Evolutionary conservation across 768 basidiomycete species (phyloP).

Genomic region (Lactifluus pinguis): DNA sequence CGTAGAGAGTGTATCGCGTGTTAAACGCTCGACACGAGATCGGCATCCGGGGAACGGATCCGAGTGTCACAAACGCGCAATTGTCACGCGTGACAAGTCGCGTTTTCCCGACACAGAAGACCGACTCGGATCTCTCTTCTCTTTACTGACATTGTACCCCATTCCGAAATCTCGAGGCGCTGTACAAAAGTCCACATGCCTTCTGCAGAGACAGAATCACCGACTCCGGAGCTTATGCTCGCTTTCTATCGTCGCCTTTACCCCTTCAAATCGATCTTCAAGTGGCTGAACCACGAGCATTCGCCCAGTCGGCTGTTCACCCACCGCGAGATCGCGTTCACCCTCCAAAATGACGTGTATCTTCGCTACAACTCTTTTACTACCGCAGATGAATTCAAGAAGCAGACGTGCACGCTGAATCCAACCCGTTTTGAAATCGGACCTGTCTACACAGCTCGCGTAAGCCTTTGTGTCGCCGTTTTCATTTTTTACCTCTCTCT

Average conservation of each 20-base stretch:
- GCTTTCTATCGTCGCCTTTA: slow-evolving; percentile 86
- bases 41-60: slow-evolving; percentile 1
- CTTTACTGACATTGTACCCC: not conserved
- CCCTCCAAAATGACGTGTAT: slow-evolving; percentile 83
- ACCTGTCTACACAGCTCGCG: slow-evolving; percentile 74
- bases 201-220: slow-evolving; percentile 13
- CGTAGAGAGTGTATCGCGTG: too few relatives aligned
- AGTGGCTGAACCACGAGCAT: slow-evolving; percentile 92
- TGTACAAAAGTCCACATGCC: slow-evolving; percentile 9
- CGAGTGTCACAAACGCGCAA: not conserved
- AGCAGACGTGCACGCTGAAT: slow-evolving; percentile 73
- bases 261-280: slow-evolving; percentile 89
- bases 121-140: not conserved
- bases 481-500: not conserved
- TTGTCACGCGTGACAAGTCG: slow-evolving; percentile 15
- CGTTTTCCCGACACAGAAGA: not conserved
- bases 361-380: slow-evolving; percentile 91
- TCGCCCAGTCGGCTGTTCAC: slow-evolving; percentile 73
- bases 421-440: slow-evolving; percentile 97
- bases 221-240: slow-evolving; percentile 56
- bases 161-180: not conserved
- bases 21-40: not conserved
- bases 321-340: slow-evolving; percentile 94
- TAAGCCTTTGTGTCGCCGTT: slow-evolving; percentile 41
- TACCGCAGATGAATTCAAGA: slow-evolving; percentile 82